phyloP scores from a whole-genome alignment of 2,329 filamentous ascomycete genomes.

The Drechslerella dactyloides region DNA sequence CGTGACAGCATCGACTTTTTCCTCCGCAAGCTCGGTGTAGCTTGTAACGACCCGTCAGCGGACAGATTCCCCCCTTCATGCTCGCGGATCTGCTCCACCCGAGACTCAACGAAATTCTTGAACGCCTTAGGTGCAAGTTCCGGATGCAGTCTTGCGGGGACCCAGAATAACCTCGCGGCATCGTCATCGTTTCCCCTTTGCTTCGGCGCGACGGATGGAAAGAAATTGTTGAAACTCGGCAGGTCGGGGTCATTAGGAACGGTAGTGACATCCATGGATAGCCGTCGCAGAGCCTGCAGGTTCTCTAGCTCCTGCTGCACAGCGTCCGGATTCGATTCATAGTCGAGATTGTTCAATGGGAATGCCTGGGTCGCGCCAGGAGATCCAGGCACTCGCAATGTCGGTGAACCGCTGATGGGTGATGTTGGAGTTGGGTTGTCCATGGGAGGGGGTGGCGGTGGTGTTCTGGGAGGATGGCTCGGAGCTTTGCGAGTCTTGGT shows the following conservation, averaged over 20 bases:
- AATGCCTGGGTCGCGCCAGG: conserved; percentile 67
- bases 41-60: conserved; percentile 67
- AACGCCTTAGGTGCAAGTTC: conserved; percentile 95
- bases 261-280: conserved; percentile 88
- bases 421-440: conserved; percentile 63
- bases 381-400: conserved; percentile 54
- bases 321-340: conserved; percentile 86
- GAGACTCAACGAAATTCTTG: conserved; percentile 92
- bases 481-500: conserved; percentile 47
- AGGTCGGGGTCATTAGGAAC: conserved; percentile 74
- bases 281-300: conserved; percentile 82
- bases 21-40: conserved; percentile 70
- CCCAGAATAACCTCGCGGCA: conserved; percentile 88
- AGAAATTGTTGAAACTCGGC: conserved; percentile 71
- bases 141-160: conserved; percentile 89
- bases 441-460: conserved; percentile 61
- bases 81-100: conserved; percentile 76
- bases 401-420: conserved; percentile 64
- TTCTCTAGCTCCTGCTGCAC: conserved; percentile 93
- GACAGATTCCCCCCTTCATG: conserved; percentile 63
- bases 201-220: conserved; percentile 74
- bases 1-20: conserved; percentile 96
- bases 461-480: conserved; percentile 56
- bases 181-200: conserved; percentile 83
- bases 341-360: conserved; percentile 81